A percentile compares a stretch with the other conserved stretches of the same genome.
These are phyloP conservation scores for Boletus subluridellus DNA, from an alignment of 1,284 basidiomycete genomes.

Conservation along the genomic window DNA sequence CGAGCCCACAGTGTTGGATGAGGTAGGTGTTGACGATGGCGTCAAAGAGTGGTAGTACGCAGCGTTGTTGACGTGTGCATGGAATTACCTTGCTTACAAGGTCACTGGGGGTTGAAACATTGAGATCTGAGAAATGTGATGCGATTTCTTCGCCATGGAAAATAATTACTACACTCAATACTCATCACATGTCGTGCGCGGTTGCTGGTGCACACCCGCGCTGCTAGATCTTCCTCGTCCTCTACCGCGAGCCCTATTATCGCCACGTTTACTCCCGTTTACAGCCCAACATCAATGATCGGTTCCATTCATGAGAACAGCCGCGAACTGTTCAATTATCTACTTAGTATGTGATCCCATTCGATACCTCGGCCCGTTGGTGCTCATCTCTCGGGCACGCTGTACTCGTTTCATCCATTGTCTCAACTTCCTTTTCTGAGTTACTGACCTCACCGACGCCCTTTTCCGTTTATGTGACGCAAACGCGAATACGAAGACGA, in stretches of 20 bases:
- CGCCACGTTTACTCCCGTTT: constrained; percentile 94
- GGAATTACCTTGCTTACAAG: too few relatives aligned
- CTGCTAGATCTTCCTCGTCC: constrained; percentile 80
- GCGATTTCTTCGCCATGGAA: too few relatives aligned
- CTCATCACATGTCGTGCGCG: too few relatives aligned
- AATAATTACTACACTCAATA: too few relatives aligned
- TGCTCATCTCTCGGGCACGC: constrained; percentile 1
- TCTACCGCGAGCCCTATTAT: constrained; percentile 94
- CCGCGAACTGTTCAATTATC: constrained; percentile 95
- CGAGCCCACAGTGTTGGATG: constrained; percentile 58
- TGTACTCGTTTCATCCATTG: constrained; percentile 26
- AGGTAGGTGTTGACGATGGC: constrained; percentile 73
- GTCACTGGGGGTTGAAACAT: too few relatives aligned
- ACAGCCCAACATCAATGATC: constrained; percentile 93
- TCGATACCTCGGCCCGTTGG: background rate
- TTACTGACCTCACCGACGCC: too few relatives aligned
- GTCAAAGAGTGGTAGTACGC: constrained; percentile 79
- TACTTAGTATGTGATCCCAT: constrained; percentile 57
- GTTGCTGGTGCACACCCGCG: too few relatives aligned
- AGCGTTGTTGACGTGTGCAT: constrained; percentile 73
- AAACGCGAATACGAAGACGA: too few relatives aligned
- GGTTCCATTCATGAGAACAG: constrained; percentile 99
- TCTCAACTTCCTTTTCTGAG: too few relatives aligned
- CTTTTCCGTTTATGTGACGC: too few relatives aligned
- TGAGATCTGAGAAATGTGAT: too few relatives aligned